These are phyloP conservation scores for Sugiyamaella xylanicola DNA, from an alignment of 1,139 yeast genomes.

Conservation along the genomic window DNA sequence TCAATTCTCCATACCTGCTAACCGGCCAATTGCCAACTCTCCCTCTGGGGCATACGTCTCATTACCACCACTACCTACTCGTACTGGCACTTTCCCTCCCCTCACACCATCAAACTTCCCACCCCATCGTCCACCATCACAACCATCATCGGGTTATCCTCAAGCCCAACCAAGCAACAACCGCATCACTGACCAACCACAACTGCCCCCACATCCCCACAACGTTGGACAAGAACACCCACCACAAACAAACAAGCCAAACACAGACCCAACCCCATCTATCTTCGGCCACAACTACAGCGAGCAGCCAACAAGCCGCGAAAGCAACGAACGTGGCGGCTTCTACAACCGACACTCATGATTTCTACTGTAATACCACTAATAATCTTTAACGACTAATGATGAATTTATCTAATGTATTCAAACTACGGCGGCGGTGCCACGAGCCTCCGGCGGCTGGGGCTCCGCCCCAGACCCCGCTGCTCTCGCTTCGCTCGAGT, in stretches of 20 bases:
- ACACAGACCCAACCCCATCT: background rate
- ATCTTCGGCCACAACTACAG: slow-evolving; percentile 12
- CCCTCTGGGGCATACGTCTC: slow-evolving; percentile 11
- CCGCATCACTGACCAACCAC: slow-evolving; percentile 8
- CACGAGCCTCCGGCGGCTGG: slow-evolving; percentile 3
- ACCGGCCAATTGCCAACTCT: slow-evolving; percentile 10
- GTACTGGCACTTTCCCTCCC: slow-evolving; percentile 5
- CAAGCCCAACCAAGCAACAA: background rate
- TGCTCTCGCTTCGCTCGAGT: background rate
- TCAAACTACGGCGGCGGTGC: too few relatives aligned
- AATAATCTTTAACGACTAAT: slow-evolving; percentile 12
- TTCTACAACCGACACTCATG: slow-evolving; percentile 14
- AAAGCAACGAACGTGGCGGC: slow-evolving; percentile 35
- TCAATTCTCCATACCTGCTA: slow-evolving; percentile 10
- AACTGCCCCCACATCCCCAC: slow-evolving; percentile 1
- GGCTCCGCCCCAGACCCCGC: background rate
- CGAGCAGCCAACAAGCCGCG: slow-evolving; percentile 29
- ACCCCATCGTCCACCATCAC: slow-evolving; percentile 7
- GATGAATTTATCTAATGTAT: slow-evolving; percentile 4
- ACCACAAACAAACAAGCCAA: background rate
- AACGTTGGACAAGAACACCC: background rate
- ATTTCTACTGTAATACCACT: slow-evolving; percentile 5
- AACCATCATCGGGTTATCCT: slow-evolving; percentile 1
- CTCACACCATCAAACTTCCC: background rate
- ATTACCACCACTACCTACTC: slow-evolving; percentile 6